phyloP scores from a whole-genome alignment of 2,329 filamentous ascomycete species.

The Aspergillus phoenicis region DNA sequence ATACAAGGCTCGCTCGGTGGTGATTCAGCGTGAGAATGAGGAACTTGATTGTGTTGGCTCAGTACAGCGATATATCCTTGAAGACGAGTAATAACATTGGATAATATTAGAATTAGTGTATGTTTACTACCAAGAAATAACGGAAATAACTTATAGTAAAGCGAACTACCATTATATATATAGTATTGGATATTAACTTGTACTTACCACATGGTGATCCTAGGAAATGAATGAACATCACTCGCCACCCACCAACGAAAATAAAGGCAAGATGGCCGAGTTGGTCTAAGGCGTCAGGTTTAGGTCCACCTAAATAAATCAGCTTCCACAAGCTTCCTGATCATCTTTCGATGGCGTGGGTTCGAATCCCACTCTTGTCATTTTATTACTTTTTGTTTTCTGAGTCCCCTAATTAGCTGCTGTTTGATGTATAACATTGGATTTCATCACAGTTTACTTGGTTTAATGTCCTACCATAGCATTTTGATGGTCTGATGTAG shows the following conservation, averaged over 20 bases:
- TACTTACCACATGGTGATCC: no score
- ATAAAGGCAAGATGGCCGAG: background rate
- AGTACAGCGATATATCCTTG: background rate
- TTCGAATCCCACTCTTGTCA: background rate
- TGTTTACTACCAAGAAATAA: no score
- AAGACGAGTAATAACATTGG: background rate
- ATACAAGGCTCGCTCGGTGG: constrained; percentile 6
- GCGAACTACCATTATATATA: background rate
- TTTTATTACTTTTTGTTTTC: no score
- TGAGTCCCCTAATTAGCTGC: no score
- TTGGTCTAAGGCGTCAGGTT: background rate
- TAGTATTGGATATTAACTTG: no score
- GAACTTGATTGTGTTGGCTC: constrained; percentile 1
- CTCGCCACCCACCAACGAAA: background rate
- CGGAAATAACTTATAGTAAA: background rate
- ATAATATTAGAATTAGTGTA: no score
- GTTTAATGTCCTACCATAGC: no score
- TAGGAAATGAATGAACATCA: no score
- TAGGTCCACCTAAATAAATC: background rate
- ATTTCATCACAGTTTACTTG: no score
- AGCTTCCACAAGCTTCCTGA: background rate
- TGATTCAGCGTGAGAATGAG: constrained; percentile 6
- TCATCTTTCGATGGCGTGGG: background rate
- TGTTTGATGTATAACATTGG: no score
- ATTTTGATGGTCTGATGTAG: fast-evolving